Evolutionary conservation across 208 protist species (phyloP), one percentile per base, ranked within the genome.

Genomic region (Blechomonas ayalai): DNA sequence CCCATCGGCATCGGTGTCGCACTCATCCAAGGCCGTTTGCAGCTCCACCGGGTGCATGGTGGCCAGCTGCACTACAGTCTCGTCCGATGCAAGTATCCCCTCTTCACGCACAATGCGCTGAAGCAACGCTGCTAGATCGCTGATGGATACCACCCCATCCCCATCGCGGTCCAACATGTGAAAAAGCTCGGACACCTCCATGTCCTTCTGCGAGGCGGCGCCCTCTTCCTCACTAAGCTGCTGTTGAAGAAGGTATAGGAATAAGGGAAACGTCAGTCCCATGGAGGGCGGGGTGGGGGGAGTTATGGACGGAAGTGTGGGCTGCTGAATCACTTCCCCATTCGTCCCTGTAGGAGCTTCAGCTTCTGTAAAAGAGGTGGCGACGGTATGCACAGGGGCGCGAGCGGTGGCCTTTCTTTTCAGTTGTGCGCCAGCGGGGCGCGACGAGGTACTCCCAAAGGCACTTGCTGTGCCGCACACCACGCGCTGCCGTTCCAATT

Each of bases 1-100:
- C 12, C 83, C 83, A 34, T 92, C 79, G 1, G 52, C 66, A 43
- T 92, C 63, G 7, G 84, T 34, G 35, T 92, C 83, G 28, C 70
- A 69, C 51, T 86, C 73, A n/a, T 37, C 18, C 2, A 88, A 39
- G 3, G 73, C 76, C 1, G 45, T 32, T 8, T 64, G 56, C 12
- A 86, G 34, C 49, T 85, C 75, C 13, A 55, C 45, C 0, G 54
- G 45, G 26, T 68, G 67, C 83, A 91, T 91, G 26, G 37, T 52
- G 32, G 44, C 65, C 32, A 89, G 41, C 20, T 51, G 39, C 5
- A 49, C 43, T 34, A 89, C 41, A 34, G 70, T 73, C 18, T 48
- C 38, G 43, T 88, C 67, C 10, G 62, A 46, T 4, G 45, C 41
- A 16, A 82, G 35, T 4, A 60, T 46, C 12, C 52, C 60, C 8